A percentile compares a stretch with the other conserved stretches of the same genome.
phyloP scores from a whole-genome alignment of 495 filamentous ascomycete genomes.

The Aspergillus kassunensis region DNA sequence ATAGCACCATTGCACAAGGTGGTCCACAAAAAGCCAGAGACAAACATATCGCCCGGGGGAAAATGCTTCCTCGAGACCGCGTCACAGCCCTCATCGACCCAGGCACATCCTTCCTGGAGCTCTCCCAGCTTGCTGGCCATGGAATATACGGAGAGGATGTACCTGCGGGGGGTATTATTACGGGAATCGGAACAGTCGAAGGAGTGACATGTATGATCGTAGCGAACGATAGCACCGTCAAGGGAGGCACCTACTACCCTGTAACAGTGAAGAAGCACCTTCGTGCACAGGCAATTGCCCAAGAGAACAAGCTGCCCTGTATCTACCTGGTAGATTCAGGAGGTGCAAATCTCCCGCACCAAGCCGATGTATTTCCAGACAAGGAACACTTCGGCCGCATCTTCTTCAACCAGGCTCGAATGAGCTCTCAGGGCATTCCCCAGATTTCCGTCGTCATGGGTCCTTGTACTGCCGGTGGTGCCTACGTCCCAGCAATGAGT shows the following conservation, averaged over 20 bases:
- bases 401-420: constrained; percentile 98
- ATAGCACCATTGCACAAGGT: constrained; percentile 65
- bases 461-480: constrained; percentile 92
- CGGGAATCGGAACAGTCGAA: constrained; percentile 84
- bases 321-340: constrained; percentile 97
- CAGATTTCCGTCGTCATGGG: constrained; percentile 98
- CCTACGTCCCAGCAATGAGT: constrained; percentile 95
- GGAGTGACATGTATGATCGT: constrained; percentile 93
- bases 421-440: constrained; percentile 74
- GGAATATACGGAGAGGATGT: constrained; percentile 87
- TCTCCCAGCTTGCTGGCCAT: constrained; percentile 83
- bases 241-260: constrained; percentile 98
- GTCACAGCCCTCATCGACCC: constrained; percentile 84
- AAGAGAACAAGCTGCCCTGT: constrained; percentile 82
- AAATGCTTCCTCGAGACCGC: constrained; percentile 92
- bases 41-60: constrained; percentile 82
- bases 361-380: constrained; percentile 96
- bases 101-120: constrained; percentile 85
- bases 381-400: constrained; percentile 94
- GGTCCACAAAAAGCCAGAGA: constrained; percentile 80
- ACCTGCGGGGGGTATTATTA: constrained; percentile 85
- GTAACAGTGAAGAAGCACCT: constrained; percentile 98
- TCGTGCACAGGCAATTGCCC: constrained; percentile 84
- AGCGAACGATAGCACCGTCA: constrained; percentile 96
- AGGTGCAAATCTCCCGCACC: constrained; percentile 92